These are phyloP conservation scores for Ailanthus altissimus DNA, from an alignment of 345 rosid genomes.

Conservation along the genomic window DNA sequence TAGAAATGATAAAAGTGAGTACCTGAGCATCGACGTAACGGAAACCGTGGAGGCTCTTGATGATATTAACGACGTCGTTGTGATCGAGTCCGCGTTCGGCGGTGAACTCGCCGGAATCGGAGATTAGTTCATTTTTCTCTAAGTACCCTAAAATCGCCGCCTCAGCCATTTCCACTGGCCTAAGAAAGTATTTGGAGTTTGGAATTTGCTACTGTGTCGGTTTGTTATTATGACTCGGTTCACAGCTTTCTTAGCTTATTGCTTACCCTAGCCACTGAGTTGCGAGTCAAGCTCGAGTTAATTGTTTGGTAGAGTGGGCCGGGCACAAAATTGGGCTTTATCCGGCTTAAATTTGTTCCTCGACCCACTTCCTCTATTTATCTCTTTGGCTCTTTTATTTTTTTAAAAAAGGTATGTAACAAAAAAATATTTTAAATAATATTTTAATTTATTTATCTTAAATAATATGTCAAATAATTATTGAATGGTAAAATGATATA, in stretches of 20 bases:
- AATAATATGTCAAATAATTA: no score
- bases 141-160: constrained; percentile 67
- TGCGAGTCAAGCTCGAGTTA: no score
- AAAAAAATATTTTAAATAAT: no score
- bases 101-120: constrained; percentile 71
- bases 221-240: neutral
- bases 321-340: neutral
- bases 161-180: constrained; percentile 51
- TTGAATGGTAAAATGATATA: no score
- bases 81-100: constrained; percentile 56
- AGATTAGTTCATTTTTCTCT: constrained; percentile 48
- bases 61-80: constrained; percentile 62
- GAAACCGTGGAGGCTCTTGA: constrained; percentile 87
- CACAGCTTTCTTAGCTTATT: neutral
- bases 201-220: neutral
- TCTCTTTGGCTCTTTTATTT: no score
- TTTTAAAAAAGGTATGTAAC: no score
- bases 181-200: neutral
- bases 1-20: neutral
- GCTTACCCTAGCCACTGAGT: constrained; percentile 1
- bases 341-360: neutral
- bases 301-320: neutral
- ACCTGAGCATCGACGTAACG: constrained; percentile 71
- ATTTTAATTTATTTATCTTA: no score
- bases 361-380: no score